Percentiles rank a stretch among this genome's conserved stretches.
phyloP scores from a whole-genome alignment of 2,329 filamentous ascomycete genomes.

The Fusarium heterosporum region DNA sequence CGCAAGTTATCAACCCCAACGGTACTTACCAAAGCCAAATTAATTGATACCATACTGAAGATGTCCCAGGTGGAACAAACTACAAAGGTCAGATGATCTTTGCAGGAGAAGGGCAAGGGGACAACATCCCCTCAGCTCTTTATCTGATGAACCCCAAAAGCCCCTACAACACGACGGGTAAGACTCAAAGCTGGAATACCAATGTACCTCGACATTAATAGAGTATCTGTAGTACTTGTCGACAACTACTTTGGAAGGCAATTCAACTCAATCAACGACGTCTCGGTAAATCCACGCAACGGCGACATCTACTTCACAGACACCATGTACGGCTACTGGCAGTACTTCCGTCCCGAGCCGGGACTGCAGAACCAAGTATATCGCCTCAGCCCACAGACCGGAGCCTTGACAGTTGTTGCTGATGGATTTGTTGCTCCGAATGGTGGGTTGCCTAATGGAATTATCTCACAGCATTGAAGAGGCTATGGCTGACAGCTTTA shows the following conservation, averaged over 20 bases:
- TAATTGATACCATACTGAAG: neutral
- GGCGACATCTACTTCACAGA: slow-evolving; percentile 75
- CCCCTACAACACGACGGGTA: slow-evolving; percentile 64
- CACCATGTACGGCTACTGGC: slow-evolving; percentile 68
- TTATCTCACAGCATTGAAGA: neutral
- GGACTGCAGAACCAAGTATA: slow-evolving; percentile 70
- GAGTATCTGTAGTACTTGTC: slow-evolving; percentile 56
- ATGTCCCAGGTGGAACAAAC: slow-evolving; percentile 59
- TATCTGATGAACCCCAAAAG: slow-evolving; percentile 48
- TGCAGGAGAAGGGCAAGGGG: slow-evolving; percentile 63
- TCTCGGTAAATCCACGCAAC: slow-evolving; percentile 63
- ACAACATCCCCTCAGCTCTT: slow-evolving; percentile 44
- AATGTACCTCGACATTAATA: neutral
- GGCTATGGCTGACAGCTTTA: neutral
- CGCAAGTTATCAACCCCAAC: slow-evolving; percentile 63
- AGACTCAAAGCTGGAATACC: neutral
- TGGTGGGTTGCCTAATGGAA: slow-evolving; percentile 48
- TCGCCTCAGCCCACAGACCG: slow-evolving; percentile 62
- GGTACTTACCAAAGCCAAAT: slow-evolving; percentile 47
- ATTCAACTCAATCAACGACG: slow-evolving; percentile 72
- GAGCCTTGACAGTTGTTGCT: slow-evolving; percentile 65
- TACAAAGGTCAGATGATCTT: slow-evolving; percentile 63
- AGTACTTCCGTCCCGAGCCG: slow-evolving; percentile 66
- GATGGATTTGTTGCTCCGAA: slow-evolving; percentile 69
- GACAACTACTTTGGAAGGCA: slow-evolving; percentile 70